Base-by-base conservation (phyloP, 129 eudicot species). In the Chrysanthemum makinoi region DNA sequence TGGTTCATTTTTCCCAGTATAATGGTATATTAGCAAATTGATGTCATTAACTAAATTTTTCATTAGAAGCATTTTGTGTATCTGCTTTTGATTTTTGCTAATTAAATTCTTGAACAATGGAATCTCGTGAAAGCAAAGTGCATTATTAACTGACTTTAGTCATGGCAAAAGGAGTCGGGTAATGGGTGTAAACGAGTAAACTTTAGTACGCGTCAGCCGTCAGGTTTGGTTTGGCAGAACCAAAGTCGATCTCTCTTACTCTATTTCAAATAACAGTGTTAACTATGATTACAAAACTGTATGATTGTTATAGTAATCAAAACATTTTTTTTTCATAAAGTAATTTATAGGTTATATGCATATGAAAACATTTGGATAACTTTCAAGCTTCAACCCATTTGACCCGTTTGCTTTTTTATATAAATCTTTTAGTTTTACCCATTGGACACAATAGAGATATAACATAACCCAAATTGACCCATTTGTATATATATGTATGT, bases 71-170 rank as follows among this genome's bases (percentile, higher is more conserved):
- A 56, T 6, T 39, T 70, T 56, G 19, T 18, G 26, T 16, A 28
- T 35, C 17, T 56, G n/a, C 55, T 18, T 43, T 20, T 18, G 28
- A 56, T 56, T 52, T 35, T 70, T 70, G 55, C 51, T 70, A 70
- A 56, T 55, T 33, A 16, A 6, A 14, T 3, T 18, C 13, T 8
- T 58, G 63, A 58, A 33, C 28, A 20, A 20, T 65, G 51, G 55
- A 17, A 54, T 5, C 56, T 47, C 47, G 30, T 52, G 17, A 19
- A 65, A 18, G 69, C 28, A 2, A 65, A 35, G 30, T 39, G 54
- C 69, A 1, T 65, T 33, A 44, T 35, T 14, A 63, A 51, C 51
- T 63, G 49, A 63, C 2, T 9, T n/a, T 15, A 63, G 68, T 65
- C 17, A 54, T 17, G 28, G 35, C 33, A 46, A 44, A 10, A 11